Base-by-base conservation (phyloP, 2,329 filamentous ascomycete genomes). In the Hypoxylon sp. region DNA sequence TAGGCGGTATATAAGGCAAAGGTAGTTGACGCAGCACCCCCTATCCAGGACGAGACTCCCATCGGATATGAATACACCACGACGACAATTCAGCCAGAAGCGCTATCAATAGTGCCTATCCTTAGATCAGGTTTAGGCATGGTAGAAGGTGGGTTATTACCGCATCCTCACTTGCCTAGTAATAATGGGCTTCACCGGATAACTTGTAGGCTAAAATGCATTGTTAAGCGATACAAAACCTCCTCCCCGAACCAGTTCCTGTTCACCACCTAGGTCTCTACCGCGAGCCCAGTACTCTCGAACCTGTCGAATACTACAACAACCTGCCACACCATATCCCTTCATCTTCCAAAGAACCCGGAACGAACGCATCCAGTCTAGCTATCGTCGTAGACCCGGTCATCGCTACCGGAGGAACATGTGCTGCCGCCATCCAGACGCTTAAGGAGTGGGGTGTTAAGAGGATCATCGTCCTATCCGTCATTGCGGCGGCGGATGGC, bases 271-370 rank as follows among this genome's bases (percentile, higher is more conserved):
- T 98, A 6, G 95, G 96, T 73, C 91, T 98, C 77, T 98, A 95
- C 86, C 93, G 94, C 77, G 94, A 98, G 79, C 93, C 92, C 67
- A 89, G 89, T 63, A 95, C 93, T 48, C 90, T 98, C 63, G 90
- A 94, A 76, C 94, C 94, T 2, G 94, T 98, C 65, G 94, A 97
- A 82, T 97, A 98, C 87, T 98, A 98, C 87, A 98, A 98, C 85
- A 97, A 97, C 81, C 90, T 98, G 19, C 94, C 94, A 37, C 91
- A 93, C 81, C 91, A 93, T 81, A 78, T 84, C 42, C 69, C 78
- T 54, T 72, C 80, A 31, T 67, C 76, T 48, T 73, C 78, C 42
- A 78, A 81, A 35, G 77, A 81, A 3, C 80, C 84, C 1, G 79
- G 55, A 54, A 75, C 82, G 47, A 67, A 73, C 39, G 74, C 78